These are phyloP conservation scores for Backusella mclennaniae DNA, from an alignment of 192 early-diverging fungal genomes.

Conservation along the genomic window DNA sequence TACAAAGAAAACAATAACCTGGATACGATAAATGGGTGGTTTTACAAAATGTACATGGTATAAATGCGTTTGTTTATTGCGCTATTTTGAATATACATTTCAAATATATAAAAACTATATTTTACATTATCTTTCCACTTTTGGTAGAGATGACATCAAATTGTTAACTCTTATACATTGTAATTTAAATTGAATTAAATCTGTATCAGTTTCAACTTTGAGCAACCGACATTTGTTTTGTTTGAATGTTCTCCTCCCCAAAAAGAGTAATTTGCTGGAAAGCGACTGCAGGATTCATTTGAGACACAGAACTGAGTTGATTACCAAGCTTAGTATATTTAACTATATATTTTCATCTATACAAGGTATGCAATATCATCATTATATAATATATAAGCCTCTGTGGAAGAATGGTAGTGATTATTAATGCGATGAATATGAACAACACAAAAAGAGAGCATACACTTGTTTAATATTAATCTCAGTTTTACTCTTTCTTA, in stretches of 20 bases:
- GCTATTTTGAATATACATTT: too few species aligned
- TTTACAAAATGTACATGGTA: too few species aligned
- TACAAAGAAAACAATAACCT: too few species aligned
- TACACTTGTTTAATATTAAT: background rate
- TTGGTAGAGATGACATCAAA: background rate
- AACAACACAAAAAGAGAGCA: background rate
- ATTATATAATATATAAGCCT: background rate
- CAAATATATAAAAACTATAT: too few species aligned
- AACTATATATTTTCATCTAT: background rate
- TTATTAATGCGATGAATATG: background rate
- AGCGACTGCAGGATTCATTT: background rate
- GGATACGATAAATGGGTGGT: too few species aligned
- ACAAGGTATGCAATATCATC: background rate
- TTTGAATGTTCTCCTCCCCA: background rate
- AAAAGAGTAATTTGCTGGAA: background rate
- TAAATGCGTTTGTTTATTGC: too few species aligned
- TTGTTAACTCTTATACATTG: background rate
- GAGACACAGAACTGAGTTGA: background rate
- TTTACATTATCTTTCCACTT: background rate
- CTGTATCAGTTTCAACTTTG: conserved; percentile 4
- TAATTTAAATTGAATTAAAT: background rate
- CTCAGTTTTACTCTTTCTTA: background rate
- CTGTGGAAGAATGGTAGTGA: background rate
- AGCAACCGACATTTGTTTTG: background rate
- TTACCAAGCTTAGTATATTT: background rate